Evolutionary conservation across 176 grass and related monocot genomes (phyloP), one percentile per base, ranked within the genome.

Genomic region (Pontederia paniculata): DNA sequence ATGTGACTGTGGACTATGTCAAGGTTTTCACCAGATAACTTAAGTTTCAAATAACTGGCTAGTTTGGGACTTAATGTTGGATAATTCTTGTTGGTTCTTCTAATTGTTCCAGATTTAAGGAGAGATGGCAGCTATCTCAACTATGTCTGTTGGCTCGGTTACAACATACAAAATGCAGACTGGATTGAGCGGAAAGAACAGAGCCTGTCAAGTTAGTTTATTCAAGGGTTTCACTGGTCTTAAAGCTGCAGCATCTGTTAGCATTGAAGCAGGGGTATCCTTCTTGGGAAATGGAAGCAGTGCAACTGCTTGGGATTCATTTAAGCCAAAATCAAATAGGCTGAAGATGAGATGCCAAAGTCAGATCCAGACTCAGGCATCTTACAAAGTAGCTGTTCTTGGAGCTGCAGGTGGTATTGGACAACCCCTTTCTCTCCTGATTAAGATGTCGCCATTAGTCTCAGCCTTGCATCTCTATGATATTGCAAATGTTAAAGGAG

Each of bases 381-480:
- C 53, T 46, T 78, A 68, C 20, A 84, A 75, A 50, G 71, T 78
- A 14, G 50, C 71, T 44, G 70, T 78, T 17, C 80, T 83, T 9
- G 80, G 80, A 21, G 80, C 80, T 50, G 74, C 80, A 13, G 74
- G 74, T 5, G 70, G 60, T 44, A 47, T 78, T 16, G 81, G 81
- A 10, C 66, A 83, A 58, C 66, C 75, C 1, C 55, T 78, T 3
- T 56, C 81, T 9, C 81, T 83, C 4, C 66, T 78, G 55, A 12
- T 66, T 42, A 78, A 74, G 60, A 78, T 78, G 75, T 83, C 75
- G 2, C 75, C 75, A 17, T 60, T 83, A 11, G 60, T 83, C 12
- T 78, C 81, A 15, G 13, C 75, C 23, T 17, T 78, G 59, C 70
- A 74, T 72, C 70, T 83, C 15, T 78, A 83, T 58, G 81, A 78